A percentile compares a stretch with the other conserved stretches of the same genome.
These are phyloP conservation scores for Phoma sp. DNA, from an alignment of 2,329 filamentous ascomycete species.

Conservation along the genomic window DNA sequence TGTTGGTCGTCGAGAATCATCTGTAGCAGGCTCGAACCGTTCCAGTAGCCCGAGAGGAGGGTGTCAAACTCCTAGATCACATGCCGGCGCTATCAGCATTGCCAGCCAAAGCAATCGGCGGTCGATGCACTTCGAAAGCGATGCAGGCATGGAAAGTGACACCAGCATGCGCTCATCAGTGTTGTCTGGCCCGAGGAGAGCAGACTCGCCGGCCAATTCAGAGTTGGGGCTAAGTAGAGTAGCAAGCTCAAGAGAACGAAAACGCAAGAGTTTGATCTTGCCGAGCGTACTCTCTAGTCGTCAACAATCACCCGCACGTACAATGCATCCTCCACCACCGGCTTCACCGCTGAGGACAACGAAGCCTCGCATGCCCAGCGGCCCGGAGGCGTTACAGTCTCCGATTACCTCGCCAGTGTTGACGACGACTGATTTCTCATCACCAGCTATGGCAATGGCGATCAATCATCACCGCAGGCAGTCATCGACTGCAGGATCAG, in stretches of 20 bases:
- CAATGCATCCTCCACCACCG: conserved; percentile 65
- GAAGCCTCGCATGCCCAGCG: conserved; percentile 74
- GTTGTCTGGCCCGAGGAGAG: conserved; percentile 72
- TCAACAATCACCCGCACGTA: conserved; percentile 86
- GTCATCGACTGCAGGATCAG: conserved; percentile 85
- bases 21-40: conserved; percentile 75
- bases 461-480: conserved; percentile 81
- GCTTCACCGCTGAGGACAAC: conserved; percentile 85
- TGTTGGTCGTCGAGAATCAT: conserved; percentile 60
- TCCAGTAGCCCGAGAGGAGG: conserved; percentile 92
- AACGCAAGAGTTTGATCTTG: conserved; percentile 85
- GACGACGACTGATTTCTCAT: conserved; percentile 79
- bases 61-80: conserved; percentile 81
- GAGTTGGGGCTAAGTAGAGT: conserved; percentile 80
- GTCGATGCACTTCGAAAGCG: conserved; percentile 82
- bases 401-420: conserved; percentile 91
- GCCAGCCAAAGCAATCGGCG: conserved; percentile 72
- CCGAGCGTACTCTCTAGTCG: conserved; percentile 79
- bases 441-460: conserved; percentile 65
- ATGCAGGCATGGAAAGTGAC: conserved; percentile 83
- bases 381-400: conserved; percentile 72
- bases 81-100: conserved; percentile 65
- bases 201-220: conserved; percentile 76
- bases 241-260: conserved; percentile 79
- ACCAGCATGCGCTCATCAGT: conserved; percentile 84